Evolutionary conservation across 495 filamentous ascomycete species (phyloP), one percentile per base, ranked within the genome.

Genomic region (Aspergillus haitiensis): DNA sequence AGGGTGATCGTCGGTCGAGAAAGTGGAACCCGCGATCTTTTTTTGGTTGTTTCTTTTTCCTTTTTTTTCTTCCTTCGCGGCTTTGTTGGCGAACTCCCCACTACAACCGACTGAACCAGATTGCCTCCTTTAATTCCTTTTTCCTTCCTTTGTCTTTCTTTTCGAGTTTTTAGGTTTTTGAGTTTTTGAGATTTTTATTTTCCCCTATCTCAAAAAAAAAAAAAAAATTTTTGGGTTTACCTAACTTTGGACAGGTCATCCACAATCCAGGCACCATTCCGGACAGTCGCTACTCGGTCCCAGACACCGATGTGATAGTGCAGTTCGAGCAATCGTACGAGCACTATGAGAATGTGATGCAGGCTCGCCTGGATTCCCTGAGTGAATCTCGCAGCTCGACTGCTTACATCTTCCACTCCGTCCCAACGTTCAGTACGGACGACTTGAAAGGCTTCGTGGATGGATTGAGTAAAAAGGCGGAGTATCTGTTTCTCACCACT

Each of bases 251-350:
- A 45, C 36, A 63, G 61, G 51, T 63, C 32, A 63, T 63, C 44
- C 61, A 59, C 55, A 63, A 63, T 31, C 61, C 61, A 33, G 61
- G 61, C 44, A 59, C 56, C 3, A 55, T 63, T 42, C 61, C 61
- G 0, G 61, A 58, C 46, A 31, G 34, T 10, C 61, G 56, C 42
- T 58, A 58, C 6, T 16, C 46, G 15, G 31, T 31, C 27, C 35
- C 46, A 34, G 51, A 47, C 50, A 63, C 61, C 7, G 55, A 59
- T 37, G 52, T 63, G 21, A 63, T 56, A 2, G 61, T 63, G 13
- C 44, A 55, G 11, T 63, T 63, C 10, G 61, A 63, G 55, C 56
- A 58, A 11, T 55, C 50, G 13, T 63, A 63, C 42, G 21, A 42
- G 18, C 36, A 49, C 16, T 63, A 59, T 44, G 21, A 59, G 18